phyloP scores from a whole-genome alignment of 2,329 filamentous ascomycete species.

The Mycosphaerelloides madeirae region DNA sequence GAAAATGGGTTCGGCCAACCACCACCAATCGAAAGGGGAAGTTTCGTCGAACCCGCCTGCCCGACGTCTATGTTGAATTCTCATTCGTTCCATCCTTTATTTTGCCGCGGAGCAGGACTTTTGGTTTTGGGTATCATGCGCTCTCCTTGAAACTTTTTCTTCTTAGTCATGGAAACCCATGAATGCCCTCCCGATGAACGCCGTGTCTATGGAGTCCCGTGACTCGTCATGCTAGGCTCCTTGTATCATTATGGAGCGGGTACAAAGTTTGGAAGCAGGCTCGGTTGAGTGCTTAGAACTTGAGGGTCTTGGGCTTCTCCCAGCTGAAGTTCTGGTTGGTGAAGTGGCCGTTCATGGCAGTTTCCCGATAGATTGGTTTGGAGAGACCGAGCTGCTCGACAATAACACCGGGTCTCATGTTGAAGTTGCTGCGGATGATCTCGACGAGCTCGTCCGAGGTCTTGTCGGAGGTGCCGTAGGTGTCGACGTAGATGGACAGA shows the following conservation, averaged over 20 bases:
- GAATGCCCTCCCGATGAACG: conserved; percentile 12
- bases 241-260: no score
- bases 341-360: conserved; percentile 99
- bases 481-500: conserved; percentile 95
- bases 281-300: conserved; percentile 62
- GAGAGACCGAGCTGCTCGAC: conserved; percentile 93
- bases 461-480: conserved; percentile 90
- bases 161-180: conserved; percentile 6
- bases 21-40: neutral
- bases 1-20: neutral
- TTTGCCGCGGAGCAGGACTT: conserved; percentile 24
- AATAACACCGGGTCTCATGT: conserved; percentile 96
- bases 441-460: conserved; percentile 86
- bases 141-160: conserved; percentile 21
- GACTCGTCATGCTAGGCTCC: no score
- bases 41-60: conserved; percentile 13
- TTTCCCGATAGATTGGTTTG: conserved; percentile 96
- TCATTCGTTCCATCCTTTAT: no score
- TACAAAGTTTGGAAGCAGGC: neutral
- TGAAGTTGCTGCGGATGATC: conserved; percentile 95
- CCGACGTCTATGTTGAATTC: conserved; percentile 26
- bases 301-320: conserved; percentile 96
- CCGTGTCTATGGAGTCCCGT: conserved; percentile 8
- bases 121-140: conserved; percentile 20
- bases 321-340: conserved; percentile 96